Base-by-base conservation (phyloP, 2,329 filamentous ascomycete species). In the Arachnopeziza araneosa region DNA sequence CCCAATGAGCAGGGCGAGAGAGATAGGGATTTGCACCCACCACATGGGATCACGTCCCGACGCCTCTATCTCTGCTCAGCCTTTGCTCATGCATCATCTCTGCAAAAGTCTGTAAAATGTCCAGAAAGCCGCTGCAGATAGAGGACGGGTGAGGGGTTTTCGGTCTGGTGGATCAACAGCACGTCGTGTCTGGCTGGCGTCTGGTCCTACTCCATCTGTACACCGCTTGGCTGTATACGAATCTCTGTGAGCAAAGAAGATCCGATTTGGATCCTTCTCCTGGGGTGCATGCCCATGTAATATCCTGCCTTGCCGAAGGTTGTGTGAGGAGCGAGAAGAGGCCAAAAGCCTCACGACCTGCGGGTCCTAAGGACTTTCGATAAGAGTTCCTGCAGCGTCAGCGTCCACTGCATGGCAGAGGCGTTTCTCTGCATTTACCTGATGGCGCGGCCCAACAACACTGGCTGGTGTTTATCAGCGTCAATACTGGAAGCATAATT, bases 21-120 rank as follows among this genome's bases (percentile, higher is more conserved):
- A 58, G 57, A 60, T 60, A 58, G 52, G 58, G 19, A 58, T 32
- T 48, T 21, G 22, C 24, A 59, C 55, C 52, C 32, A 58, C 52
- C 54, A 59, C 59, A 63, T 58, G 57, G n/a, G 58, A 58, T 22
- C 24, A 60, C 57, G 51, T 60, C 32, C 50, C 17, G 49, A 57
- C 57, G 36, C 56, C 57, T 50, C 23, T 36, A 26, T 48, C 54
- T 56, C 36, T 19, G 3, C 17, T 44, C 36, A 44, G 36, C 36
- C 36, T 44, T 44, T n/a, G 4, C 12, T 12, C 24, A 56, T 56
- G 24, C 48, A 26, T 32, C 24, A 56, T 52, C 21, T 24, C 8
- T 32, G 24, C n/a, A 52, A 56, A 56, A 30, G 36, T 51, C 32
- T 17, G 22, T 17, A 10, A 24, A 36, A 52, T 44, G 6, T 44